Conservation (phyloP, 306 rosid species). For the Trifolium fragiferum region DNA sequence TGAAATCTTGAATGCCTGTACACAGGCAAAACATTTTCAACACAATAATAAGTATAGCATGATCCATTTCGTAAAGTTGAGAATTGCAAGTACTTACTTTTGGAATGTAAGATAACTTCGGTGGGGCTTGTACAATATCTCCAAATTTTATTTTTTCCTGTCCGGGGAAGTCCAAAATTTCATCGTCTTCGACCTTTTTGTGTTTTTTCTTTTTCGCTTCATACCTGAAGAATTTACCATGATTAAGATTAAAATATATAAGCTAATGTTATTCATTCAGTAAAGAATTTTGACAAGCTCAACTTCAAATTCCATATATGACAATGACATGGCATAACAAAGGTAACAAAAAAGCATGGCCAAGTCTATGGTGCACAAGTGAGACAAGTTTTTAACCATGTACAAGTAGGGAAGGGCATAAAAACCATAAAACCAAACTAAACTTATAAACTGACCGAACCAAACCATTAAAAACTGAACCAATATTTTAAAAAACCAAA, state of each 20-base stretch:
- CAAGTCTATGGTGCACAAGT: too few species aligned
- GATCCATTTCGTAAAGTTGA: constrained; percentile 23
- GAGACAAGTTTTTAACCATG: too few species aligned
- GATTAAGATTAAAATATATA: constrained; percentile 14
- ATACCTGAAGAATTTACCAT: constrained; percentile 57
- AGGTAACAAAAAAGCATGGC: background rate
- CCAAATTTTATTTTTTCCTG: constrained; percentile 81
- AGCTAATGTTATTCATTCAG: constrained; percentile 19
- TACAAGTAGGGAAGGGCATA: too few species aligned
- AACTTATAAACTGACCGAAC: too few species aligned
- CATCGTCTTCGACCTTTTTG: constrained; percentile 57
- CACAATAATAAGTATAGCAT: constrained; percentile 1
- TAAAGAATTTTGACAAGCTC: background rate
- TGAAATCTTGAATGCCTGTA: constrained; percentile 65
- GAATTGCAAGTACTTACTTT: constrained; percentile 59
- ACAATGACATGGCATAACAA: background rate
- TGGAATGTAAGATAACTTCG: constrained; percentile 65
- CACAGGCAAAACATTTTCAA: constrained; percentile 36
- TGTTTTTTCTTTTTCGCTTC: constrained; percentile 74
- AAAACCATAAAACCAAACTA: too few species aligned
- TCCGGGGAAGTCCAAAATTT: constrained; percentile 63
- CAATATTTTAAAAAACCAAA: too few species aligned
- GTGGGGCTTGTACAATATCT: constrained; percentile 92
- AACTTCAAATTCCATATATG: constrained; percentile 16
- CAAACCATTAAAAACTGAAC: too few species aligned